Evolutionary conservation across 1,284 basidiomycete species (phyloP), one percentile per base, ranked within the genome.

Genomic region (Veloboletus limbatus): DNA sequence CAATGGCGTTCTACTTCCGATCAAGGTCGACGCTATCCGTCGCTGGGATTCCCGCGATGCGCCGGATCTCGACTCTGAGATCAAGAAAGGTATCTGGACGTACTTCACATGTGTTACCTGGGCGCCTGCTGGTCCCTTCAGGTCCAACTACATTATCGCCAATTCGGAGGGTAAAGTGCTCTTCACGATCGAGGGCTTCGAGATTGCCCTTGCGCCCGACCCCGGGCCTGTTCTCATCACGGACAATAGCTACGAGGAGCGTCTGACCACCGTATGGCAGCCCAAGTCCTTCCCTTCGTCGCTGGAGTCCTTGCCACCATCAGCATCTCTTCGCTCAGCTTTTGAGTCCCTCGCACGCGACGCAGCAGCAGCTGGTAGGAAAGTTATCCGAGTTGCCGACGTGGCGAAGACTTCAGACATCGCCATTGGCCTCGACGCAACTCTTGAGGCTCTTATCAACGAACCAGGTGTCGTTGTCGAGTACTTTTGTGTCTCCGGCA

Each of bases 101-200:
- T 65, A 63, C 39, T 59, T 62, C n/a, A 57, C 43, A 2, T 28
- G 37, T 7, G 38, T 43, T 9, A 51, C 40, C 1, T 65, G 62
- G 62, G 58, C 54, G 6, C 49, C 62, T 6, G 39, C 35, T 2
- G 57, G 61, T 25, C 56, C 58, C n/a, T 63, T 63, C 45, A 61
- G 47, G 41, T 63, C 57, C 2, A 45, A 65, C 40, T 65, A 62
- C 21, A 31, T 65, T 38, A 47, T 63, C 14, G 49, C 59, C 16
- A 63, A 58, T 35, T 51, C 54, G 32, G 58, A 65, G 33, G 63
- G 60, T 1, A 60, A 52, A 8, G 55, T 63, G 0, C 45, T 63
- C 17, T 49, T 63, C 25, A 63, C 63, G 2, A 62, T 63, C 25
- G 63, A 63, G 30, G 61, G 61, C 13, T 64, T 63, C 34, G 63